Percentiles rank a stretch among this genome's conserved stretches.
Evolutionary conservation across 257 asterid species (phyloP).

Genomic region (Ehretia macrophylla): DNA sequence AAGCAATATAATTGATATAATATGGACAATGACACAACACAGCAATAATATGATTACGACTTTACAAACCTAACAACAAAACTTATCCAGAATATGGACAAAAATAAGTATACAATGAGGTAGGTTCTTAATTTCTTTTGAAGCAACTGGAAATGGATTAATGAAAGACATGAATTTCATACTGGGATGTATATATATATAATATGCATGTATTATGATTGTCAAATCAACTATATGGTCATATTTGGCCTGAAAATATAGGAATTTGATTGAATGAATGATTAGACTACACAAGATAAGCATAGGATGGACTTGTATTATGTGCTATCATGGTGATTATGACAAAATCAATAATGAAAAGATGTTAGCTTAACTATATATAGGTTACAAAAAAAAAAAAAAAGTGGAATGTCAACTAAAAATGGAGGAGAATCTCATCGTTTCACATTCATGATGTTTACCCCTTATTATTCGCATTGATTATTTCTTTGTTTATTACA

Average conservation of each 20-base stretch:
- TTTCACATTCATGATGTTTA: no score
- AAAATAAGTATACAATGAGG: background rate
- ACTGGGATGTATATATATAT: no score
- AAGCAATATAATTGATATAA: background rate
- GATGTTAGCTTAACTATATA: background rate
- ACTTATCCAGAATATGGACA: background rate
- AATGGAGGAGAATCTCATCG: no score
- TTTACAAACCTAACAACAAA: background rate
- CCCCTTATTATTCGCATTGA: no score
- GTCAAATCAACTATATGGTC: background rate
- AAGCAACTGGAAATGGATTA: background rate
- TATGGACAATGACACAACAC: background rate
- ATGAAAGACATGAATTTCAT: background rate
- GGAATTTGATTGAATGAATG: conserved; percentile 2
- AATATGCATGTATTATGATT: no score
- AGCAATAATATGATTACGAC: background rate
- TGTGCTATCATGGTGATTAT: background rate
- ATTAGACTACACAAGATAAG: background rate
- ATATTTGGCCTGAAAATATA: conserved; percentile 15
- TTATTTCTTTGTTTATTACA: no score
- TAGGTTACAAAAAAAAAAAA: no score
- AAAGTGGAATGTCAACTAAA: no score
- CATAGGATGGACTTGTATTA: background rate
- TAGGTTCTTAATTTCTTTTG: background rate
- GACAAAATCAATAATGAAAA: no score